Evolutionary conservation across 2,329 filamentous ascomycete genomes (phyloP).

Genomic region (Cladophialophora yegresii): DNA sequence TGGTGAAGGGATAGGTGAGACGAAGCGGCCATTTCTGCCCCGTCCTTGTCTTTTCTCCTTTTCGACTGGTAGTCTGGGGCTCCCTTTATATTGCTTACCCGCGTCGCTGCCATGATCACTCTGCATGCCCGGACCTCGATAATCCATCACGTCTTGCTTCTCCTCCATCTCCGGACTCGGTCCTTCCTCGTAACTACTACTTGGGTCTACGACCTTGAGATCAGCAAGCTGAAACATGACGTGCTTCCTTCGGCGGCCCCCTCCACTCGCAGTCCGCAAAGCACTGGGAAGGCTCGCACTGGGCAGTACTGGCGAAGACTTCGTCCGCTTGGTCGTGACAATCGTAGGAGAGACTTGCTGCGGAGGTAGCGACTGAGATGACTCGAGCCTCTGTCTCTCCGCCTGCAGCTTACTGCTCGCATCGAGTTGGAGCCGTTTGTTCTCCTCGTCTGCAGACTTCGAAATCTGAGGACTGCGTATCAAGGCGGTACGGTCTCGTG

Average conservation of each 20-base stretch:
- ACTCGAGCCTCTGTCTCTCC: constrained; percentile 14
- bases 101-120: neutral
- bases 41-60: constrained; percentile 17
- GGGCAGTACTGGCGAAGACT: constrained; percentile 24
- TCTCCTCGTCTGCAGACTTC: constrained; percentile 18
- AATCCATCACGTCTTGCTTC: neutral
- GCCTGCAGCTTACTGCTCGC: constrained; percentile 20
- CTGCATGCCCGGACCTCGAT: neutral
- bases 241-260: constrained; percentile 33
- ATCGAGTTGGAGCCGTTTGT: constrained; percentile 23
- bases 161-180: constrained; percentile 27
- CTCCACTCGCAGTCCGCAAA: constrained; percentile 29
- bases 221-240: constrained; percentile 37
- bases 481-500: constrained; percentile 18
- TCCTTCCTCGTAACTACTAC: constrained; percentile 36
- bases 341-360: constrained; percentile 24
- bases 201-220: constrained; percentile 35
- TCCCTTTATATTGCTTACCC: neutral
- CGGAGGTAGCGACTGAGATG: constrained; percentile 25
- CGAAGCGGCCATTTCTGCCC: constrained; percentile 9
- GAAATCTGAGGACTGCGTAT: constrained; percentile 16
- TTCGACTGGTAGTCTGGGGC: constrained; percentile 1
- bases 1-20: constrained; percentile 28
- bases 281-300: constrained; percentile 35
- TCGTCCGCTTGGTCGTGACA: constrained; percentile 22